Base-by-base conservation (phyloP, 2,329 filamentous ascomycete genomes). In the Penicillium brevicompactum region DNA sequence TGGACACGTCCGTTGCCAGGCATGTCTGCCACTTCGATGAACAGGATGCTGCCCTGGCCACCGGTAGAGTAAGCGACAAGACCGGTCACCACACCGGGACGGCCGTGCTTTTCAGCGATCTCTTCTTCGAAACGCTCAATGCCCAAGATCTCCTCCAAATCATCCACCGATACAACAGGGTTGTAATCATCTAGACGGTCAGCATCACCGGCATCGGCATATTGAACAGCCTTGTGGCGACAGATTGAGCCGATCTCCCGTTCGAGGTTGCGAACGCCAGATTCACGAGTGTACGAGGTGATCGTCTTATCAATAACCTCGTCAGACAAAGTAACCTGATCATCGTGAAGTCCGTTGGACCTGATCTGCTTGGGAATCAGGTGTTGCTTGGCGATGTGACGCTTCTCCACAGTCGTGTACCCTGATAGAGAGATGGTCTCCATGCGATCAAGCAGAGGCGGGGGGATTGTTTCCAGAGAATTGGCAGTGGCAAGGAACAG, bases 21-120 rank as follows among this genome's bases (percentile, higher is more conserved):
- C 92, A 97, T 97, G 70, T 96, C 92, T 10, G 93, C 91, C 43
- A 97, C 91, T 76, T 99, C 94, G 66, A 99, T 99, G 80, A 99
- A 99, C 53, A 99, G 83, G 67, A 99, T 99, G 70, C 90, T 92
- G 59, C 94, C 94, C 72, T 97, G 93, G 46, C 92, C 92, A 47
- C 94, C 93, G 4, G 88, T 89, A 68, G 88, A 91, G 78, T 97
- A 99, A 8, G 94, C 94, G 14, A 99, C 94, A 31, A 99, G 87
- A 13, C 94, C 94, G 0, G 94, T 99, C 37, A 99, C 93, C 53
- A 99, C 90, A 53, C 94, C 94, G 1, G 94, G 93, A 16, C 92
- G 84, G 82, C 71, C 81, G 38, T 85, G 85, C 69, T 90, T 91
- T 72, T 96, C 93, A 11, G 94, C 91, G 67, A 99, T 91, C 76